These are phyloP conservation scores for Naumovozyma castellii DNA, from an alignment of 805 yeast genomes.

Conservation along the genomic window DNA sequence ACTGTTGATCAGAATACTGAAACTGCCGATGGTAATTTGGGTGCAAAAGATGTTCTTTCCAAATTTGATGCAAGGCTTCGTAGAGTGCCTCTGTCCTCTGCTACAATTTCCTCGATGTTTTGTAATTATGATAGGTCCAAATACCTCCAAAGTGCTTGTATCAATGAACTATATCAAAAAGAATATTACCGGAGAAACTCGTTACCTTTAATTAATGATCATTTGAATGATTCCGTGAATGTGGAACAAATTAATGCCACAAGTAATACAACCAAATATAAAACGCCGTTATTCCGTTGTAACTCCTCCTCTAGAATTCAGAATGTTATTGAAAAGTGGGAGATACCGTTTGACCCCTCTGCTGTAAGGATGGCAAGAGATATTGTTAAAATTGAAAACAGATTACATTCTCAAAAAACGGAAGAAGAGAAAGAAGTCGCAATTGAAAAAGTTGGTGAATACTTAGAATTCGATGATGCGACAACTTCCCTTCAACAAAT, in stretches of 20 bases:
- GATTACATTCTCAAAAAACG: slow-evolving; percentile 7
- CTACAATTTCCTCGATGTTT: slow-evolving; percentile 6
- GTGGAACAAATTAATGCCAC: background rate
- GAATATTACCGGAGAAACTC: slow-evolving; percentile 24
- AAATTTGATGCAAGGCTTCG: background rate
- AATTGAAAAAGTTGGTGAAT: slow-evolving; percentile 1
- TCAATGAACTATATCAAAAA: slow-evolving; percentile 14
- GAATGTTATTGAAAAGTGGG: slow-evolving; percentile 23
- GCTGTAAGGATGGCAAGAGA: slow-evolving; percentile 25
- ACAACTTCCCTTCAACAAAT: slow-evolving; percentile 8
- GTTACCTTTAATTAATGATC: slow-evolving; percentile 13
- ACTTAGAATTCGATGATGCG: slow-evolving; percentile 6
- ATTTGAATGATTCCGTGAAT: background rate
- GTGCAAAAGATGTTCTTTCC: background rate
- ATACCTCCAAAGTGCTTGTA: slow-evolving; percentile 1
- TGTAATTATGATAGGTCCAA: slow-evolving; percentile 5
- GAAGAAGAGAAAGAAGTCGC: slow-evolving; percentile 6
- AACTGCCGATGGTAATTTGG: background rate
- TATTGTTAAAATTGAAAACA: slow-evolving; percentile 13
- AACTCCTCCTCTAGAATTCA: slow-evolving; percentile 20
- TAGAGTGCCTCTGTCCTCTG: background rate
- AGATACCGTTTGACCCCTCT: slow-evolving; percentile 26
- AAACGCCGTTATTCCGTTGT: slow-evolving; percentile 12
- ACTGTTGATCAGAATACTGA: background rate
- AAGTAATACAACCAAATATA: background rate